A percentile compares a stretch with the other conserved stretches of the same genome.
These are phyloP conservation scores for Rutstroemia sp. DNA, from an alignment of 2,329 filamentous ascomycete species.

Conservation along the genomic window DNA sequence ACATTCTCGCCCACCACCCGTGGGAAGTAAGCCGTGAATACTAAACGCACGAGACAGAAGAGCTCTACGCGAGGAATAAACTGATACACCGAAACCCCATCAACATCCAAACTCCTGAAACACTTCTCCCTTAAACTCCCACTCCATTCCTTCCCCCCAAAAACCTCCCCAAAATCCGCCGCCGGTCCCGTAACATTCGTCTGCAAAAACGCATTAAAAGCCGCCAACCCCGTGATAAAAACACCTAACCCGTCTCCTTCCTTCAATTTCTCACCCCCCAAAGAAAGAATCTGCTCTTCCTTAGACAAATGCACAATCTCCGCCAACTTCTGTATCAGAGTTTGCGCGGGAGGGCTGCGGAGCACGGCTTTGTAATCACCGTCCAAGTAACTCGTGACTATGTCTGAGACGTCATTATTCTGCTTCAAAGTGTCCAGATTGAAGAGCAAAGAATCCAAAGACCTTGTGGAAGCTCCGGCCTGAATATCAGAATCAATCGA, in stretches of 20 bases:
- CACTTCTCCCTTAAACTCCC: slow-evolving; percentile 42
- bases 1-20: slow-evolving; percentile 17
- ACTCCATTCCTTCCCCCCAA: slow-evolving; percentile 17
- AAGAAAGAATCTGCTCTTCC: slow-evolving; percentile 13
- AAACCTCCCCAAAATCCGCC: slow-evolving; percentile 44
- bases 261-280: slow-evolving; percentile 14
- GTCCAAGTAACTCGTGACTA: slow-evolving; percentile 21
- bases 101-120: slow-evolving; percentile 63
- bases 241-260: slow-evolving; percentile 14
- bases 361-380: slow-evolving; percentile 28
- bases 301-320: slow-evolving; percentile 13
- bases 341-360: slow-evolving; percentile 22
- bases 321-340: slow-evolving; percentile 19
- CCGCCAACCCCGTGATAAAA: slow-evolving; percentile 50
- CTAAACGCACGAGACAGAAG: slow-evolving; percentile 61
- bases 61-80: slow-evolving; percentile 79
- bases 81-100: slow-evolving; percentile 81
- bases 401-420: slow-evolving; percentile 19
- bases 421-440: slow-evolving; percentile 24
- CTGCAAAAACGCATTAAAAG: slow-evolving; percentile 75
- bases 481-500: slow-evolving; percentile 1
- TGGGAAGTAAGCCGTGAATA: slow-evolving; percentile 35
- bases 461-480: slow-evolving; percentile 1
- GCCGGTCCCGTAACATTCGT: slow-evolving; percentile 83
- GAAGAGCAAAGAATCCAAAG: slow-evolving; percentile 23